Evolutionary conservation across 2,329 filamentous ascomycete genomes (phyloP).

Genomic region (Colletotrichum sojae): DNA sequence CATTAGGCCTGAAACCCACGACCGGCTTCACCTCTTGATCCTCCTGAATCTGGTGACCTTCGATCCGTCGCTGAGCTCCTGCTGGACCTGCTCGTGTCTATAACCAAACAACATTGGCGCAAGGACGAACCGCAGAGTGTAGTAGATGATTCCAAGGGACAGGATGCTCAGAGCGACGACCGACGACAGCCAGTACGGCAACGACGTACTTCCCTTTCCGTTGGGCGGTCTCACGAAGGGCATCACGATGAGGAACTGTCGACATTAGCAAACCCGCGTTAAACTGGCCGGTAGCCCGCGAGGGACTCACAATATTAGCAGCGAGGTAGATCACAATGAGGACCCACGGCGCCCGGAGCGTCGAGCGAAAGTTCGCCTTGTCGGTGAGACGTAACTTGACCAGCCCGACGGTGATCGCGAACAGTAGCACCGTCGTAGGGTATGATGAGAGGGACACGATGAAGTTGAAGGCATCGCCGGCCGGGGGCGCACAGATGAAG

Average conservation of each 20-base stretch:
- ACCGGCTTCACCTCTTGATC: slow-evolving; percentile 3
- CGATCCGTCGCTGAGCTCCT: slow-evolving; percentile 37
- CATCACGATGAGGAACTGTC: slow-evolving; percentile 34
- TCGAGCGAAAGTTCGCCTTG: slow-evolving; percentile 41
- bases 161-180: slow-evolving; percentile 31
- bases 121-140: slow-evolving; percentile 17
- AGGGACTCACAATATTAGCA: slow-evolving; percentile 22
- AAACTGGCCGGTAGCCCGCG: too few species aligned
- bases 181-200: slow-evolving; percentile 36
- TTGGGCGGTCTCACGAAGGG: slow-evolving; percentile 31
- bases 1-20: too few species aligned
- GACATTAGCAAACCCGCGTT: background rate
- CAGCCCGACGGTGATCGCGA: slow-evolving; percentile 41
- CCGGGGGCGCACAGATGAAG: slow-evolving; percentile 45
- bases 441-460: slow-evolving; percentile 44
- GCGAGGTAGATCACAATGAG: slow-evolving; percentile 37
- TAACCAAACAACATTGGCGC: slow-evolving; percentile 22
- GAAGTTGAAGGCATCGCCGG: slow-evolving; percentile 45
- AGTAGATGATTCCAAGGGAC: slow-evolving; percentile 30
- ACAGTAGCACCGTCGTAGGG: slow-evolving; percentile 40
- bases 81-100: slow-evolving; percentile 20
- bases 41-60: slow-evolving; percentile 33
- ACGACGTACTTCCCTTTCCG: slow-evolving; percentile 33
- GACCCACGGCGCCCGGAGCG: slow-evolving; percentile 42
- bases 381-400: slow-evolving; percentile 43